These are phyloP conservation scores for Psilocybe sp. DNA, from an alignment of 768 basidiomycete species.

Conservation along the genomic window DNA sequence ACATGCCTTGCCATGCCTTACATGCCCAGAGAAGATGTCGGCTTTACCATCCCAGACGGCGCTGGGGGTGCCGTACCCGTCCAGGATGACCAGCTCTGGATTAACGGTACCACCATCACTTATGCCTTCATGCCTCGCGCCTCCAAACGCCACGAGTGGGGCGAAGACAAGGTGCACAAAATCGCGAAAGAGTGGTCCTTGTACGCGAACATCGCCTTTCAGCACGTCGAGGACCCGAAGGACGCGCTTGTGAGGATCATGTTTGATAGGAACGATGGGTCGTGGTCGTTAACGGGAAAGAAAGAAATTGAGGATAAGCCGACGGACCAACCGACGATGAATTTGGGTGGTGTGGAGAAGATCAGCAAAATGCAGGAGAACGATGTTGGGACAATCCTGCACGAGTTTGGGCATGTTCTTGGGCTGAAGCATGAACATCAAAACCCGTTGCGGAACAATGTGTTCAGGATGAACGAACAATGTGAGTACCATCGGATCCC, in stretches of 20 bases:
- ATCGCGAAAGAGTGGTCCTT: conserved; percentile 15
- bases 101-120: too few species aligned
- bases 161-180: conserved; percentile 8
- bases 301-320: background rate
- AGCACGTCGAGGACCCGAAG: background rate
- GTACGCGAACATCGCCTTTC: conserved; percentile 13
- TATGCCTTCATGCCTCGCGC: too few species aligned
- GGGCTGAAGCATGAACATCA: conserved; percentile 18
- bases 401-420: conserved; percentile 18
- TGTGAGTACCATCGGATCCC: conserved; percentile 1
- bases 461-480: conserved; percentile 8
- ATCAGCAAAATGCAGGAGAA: background rate
- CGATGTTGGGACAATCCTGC: conserved; percentile 14
- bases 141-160: too few species aligned
- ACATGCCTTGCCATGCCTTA: too few species aligned
- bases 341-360: conserved; percentile 12
- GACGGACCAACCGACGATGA: conserved; percentile 10
- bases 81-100: too few species aligned
- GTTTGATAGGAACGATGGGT: conserved; percentile 7
- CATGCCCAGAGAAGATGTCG: too few species aligned
- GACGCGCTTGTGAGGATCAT: conserved; percentile 6
- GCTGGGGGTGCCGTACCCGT: too few species aligned
- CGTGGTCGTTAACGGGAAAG: conserved; percentile 16
- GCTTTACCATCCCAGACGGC: too few species aligned
- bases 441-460: conserved; percentile 10